Base-by-base conservation (phyloP, 2,329 filamentous ascomycete species). In the Claviceps africana region DNA sequence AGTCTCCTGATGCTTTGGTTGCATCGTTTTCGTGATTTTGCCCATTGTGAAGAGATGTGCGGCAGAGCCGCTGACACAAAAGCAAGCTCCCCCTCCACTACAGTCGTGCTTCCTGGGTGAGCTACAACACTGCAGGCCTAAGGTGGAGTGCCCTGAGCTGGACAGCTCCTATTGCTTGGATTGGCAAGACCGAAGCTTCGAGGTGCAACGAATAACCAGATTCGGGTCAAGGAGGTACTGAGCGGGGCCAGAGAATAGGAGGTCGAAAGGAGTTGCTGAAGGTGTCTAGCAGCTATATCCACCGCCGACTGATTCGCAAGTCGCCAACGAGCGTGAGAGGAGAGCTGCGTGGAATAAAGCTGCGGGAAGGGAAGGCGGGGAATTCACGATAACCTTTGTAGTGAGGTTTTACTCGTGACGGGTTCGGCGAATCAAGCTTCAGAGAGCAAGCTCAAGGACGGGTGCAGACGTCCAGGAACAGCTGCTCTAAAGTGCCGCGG, bases 21-120 rank as follows among this genome's bases (percentile, higher is more conserved):
- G 80, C 71, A 83, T 80, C 59, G 73, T 70, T 71, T 84, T 85
- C 54, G 75, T 79, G 62, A 85, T 84, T 70, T 80, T 83, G 64
- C 78, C 81, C 82, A 85, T 85, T 62, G 60, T 81, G 74, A 72
- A 68, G 65, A 64, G 65, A 64, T 66, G 67, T 66, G 78, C 79
- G 78, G 79, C 77, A 70, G 67, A 68, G 77, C 78, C 78, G 78
- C 78, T 62, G 64, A 64, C 62, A 61, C 62, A 62, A 65, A 62
- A 53, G 65, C 67, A 69, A 69, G 63, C 70, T 73, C 75, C 76
- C 77, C 77, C 78, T 50, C 78, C 77, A 75, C 77, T 75, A 69
- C 73, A 65, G 62, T 63, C 66, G 61, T 62, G 64, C 57, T 61
- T 60, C 62, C 65, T 64, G 64, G 61, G 61, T 64, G 62, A 61